Conservation (phyloP, 2,329 filamentous ascomycete species). For the Trichoderma gracile region DNA sequence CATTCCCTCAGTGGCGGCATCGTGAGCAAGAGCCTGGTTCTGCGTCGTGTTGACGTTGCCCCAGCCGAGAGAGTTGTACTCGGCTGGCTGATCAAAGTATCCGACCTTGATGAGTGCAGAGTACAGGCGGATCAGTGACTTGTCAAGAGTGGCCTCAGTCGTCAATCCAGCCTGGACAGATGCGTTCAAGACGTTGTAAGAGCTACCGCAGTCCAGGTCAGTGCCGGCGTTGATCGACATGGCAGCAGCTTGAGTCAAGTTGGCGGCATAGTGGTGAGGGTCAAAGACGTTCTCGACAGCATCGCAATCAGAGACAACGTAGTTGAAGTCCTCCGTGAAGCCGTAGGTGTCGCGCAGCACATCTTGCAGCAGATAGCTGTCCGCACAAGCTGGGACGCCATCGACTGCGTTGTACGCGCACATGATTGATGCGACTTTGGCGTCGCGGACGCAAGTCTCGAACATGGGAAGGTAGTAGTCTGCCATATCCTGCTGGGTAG, state of each 20-base stretch:
- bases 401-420: constrained; percentile 66
- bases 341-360: constrained; percentile 66
- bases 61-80: constrained; percentile 56
- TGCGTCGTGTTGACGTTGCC: constrained; percentile 56
- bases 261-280: constrained; percentile 43
- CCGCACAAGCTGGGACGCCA: constrained; percentile 64
- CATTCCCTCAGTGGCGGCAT: constrained; percentile 51
- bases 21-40: constrained; percentile 56
- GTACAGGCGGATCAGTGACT: constrained; percentile 47
- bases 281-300: constrained; percentile 59
- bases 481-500: constrained; percentile 61
- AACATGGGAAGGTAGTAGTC: constrained; percentile 71
- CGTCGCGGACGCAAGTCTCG: constrained; percentile 60
- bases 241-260: constrained; percentile 39
- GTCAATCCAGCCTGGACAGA: constrained; percentile 45
- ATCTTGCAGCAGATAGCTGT: constrained; percentile 61
- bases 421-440: constrained; percentile 60
- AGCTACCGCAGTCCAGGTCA: constrained; percentile 28
- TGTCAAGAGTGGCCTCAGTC: constrained; percentile 33
- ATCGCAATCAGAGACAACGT: constrained; percentile 66
- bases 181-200: constrained; percentile 34
- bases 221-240: constrained; percentile 40
- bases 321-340: constrained; percentile 62
- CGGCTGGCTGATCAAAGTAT: constrained; percentile 55
- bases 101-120: constrained; percentile 56